Evolutionary conservation across 1,139 yeast species (phyloP), one percentile per base, ranked within the genome.

Genomic region (Pichia norvegensis): DNA sequence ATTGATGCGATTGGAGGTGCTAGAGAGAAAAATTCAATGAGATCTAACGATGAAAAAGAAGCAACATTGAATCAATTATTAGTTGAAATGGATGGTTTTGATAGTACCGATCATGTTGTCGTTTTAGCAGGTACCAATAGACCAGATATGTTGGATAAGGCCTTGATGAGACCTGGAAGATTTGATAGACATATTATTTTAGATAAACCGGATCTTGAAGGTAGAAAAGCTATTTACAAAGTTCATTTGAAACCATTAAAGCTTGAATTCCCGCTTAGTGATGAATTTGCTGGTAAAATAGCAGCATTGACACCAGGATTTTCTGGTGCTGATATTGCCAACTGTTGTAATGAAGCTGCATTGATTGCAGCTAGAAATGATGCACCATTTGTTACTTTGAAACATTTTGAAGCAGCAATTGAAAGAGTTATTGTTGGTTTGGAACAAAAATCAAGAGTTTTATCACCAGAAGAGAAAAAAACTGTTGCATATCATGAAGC

Each of bases 401-500:
- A 68, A 42, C 88, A 84, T 63, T 84, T 84, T 57, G 94, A 84
- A 59, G 81, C 77, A 58, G 92, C 92, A 23, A 83, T 84, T 57
- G 92, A 84, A 64, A 74, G 92, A 60, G 92, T 84, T 43, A 75
- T 84, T 62, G 94, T 87, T 35, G 94, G 94, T 29, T 71, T 84
- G 45, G 92, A 84, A 61, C 79, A 81, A 66, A 83, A 81, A 60
- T 74, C 85, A 1, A 75, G 79, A 58, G 71, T 84, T 11, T 67
- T 84, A 47, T 78, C 85, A 6, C 82, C 82, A 1, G 79, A 76
- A 44, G 92, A 84, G 58, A 83, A 83, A 70, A 78, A 72, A 54
- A 74, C 82, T 22, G 92, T 84, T 43, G 90, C 92, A 1, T 84
- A 78, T 57, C 94, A 84, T 62, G 94, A 92, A 67, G 98, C 98